Percentiles rank a stretch among this genome's conserved stretches.
Conservation (phyloP, 2,329 filamentous ascomycete species). For the Botrytis hyacinthi region DNA sequence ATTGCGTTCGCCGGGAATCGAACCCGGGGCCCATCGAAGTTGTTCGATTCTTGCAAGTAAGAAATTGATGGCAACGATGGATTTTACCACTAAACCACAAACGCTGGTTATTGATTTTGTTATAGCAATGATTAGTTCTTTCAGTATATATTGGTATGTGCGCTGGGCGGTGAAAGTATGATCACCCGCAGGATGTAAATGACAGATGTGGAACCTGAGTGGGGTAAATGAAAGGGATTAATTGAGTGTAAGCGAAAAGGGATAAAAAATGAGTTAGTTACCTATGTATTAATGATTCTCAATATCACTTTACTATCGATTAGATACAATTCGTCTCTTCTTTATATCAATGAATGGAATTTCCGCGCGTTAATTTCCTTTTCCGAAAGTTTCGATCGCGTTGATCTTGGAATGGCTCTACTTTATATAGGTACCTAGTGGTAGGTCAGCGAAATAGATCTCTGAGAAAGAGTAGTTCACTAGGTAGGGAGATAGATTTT, state of each 20-base stretch:
- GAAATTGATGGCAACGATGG: slow-evolving; percentile 22
- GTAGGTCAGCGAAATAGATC: neutral
- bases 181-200: too few species aligned
- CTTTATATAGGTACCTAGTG: neutral
- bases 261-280: too few species aligned
- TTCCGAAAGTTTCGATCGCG: too few species aligned
- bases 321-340: too few species aligned
- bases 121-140: fast-evolving
- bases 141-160: too few species aligned
- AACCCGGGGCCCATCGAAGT: neutral
- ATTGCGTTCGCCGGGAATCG: neutral
- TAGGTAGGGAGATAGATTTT: neutral
- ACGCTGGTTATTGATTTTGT: neutral
- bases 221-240: too few species aligned
- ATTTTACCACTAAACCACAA: slow-evolving; percentile 28
- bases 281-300: too few species aligned
- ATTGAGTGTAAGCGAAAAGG: too few species aligned
- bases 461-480: neutral
- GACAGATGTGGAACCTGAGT: too few species aligned
- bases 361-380: fast-evolving
- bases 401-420: neutral
- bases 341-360: too few species aligned
- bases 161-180: too few species aligned
- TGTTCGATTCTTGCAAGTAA: neutral
- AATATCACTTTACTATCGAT: too few species aligned